These are phyloP conservation scores for Beta corolliflora DNA, from an alignment of 179 eudicot species.

Conservation along the genomic window DNA sequence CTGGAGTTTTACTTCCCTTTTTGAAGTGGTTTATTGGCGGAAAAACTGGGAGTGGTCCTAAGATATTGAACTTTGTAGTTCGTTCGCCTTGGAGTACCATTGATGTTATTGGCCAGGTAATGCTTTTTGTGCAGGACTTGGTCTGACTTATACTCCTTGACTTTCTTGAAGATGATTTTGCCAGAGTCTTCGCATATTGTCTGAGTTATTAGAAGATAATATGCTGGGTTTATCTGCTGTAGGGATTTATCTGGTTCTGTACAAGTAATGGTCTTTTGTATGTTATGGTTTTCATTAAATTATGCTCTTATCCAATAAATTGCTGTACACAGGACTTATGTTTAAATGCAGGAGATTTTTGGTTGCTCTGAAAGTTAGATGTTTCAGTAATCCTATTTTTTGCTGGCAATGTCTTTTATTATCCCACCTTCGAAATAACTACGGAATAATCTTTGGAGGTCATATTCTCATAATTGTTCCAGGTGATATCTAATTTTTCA, in stretches of 20 bases:
- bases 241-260: not conserved
- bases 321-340: not conserved
- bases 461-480: not conserved
- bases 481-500: not conserved
- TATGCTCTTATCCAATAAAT: not conserved
- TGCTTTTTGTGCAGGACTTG: not conserved
- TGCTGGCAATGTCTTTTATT: not conserved
- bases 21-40: slow-evolving; percentile 90
- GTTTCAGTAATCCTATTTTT: not conserved
- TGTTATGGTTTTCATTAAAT: not conserved
- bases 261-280: not conserved
- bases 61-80: slow-evolving; percentile 67
- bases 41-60: slow-evolving; percentile 61
- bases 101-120: slow-evolving; percentile 82
- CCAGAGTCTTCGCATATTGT: not conserved
- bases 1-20: slow-evolving; percentile 89
- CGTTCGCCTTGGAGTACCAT: slow-evolving; percentile 92
- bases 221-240: not conserved
- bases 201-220: not conserved
- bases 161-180: not conserved
- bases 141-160: not conserved
- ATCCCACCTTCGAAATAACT: not conserved
- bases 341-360: not conserved
- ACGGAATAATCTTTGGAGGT: not conserved
- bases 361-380: not conserved